Conservation (phyloP, 306 rosid genomes). For the Casuarina equisetifolia region DNA sequence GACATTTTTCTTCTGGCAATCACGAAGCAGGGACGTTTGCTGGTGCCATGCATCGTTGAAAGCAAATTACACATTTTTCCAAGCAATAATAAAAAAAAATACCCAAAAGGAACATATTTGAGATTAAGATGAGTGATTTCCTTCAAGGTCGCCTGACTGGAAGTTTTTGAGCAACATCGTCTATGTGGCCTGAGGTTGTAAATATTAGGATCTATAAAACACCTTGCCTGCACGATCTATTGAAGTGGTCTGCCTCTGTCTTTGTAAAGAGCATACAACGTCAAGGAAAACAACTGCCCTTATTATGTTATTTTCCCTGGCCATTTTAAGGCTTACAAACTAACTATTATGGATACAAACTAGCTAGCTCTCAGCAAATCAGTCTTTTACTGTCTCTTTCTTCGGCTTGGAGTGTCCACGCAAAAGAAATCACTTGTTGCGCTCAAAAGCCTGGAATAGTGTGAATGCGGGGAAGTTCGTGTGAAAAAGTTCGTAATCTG, state of each 20-base stretch:
- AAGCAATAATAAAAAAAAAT: not conserved
- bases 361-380: too few relatives aligned
- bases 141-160: not conserved
- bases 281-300: not conserved
- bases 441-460: not conserved
- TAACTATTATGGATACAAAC: too few relatives aligned
- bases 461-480: not conserved
- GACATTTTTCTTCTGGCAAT: not conserved
- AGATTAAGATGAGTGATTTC: not conserved
- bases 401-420: too few relatives aligned
- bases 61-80: not conserved
- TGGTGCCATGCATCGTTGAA: conserved; percentile 15
- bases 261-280: not conserved
- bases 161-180: not conserved
- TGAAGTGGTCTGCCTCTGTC: not conserved
- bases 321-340: too few relatives aligned
- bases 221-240: not conserved
- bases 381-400: too few relatives aligned
- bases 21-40: not conserved
- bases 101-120: not conserved
- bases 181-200: not conserved
- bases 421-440: not conserved
- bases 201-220: not conserved
- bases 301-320: not conserved
- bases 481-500: not conserved